Evolutionary conservation across 495 filamentous ascomycete species (phyloP), one percentile per base, ranked within the genome.

Genomic region (Amniculicola lignicola): DNA sequence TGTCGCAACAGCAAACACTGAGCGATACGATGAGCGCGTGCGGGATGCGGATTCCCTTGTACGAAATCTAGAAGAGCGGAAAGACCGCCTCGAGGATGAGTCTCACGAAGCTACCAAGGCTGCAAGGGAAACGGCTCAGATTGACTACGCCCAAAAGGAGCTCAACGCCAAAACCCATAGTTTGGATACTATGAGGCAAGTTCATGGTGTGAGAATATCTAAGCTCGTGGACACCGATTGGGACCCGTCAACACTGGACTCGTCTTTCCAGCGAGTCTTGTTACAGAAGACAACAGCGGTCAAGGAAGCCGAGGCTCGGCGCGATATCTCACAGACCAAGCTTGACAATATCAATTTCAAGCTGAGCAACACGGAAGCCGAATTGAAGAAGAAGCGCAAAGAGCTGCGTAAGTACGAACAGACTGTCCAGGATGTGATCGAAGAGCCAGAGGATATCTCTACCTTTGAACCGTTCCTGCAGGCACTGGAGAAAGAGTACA

Each of bases 61-160:
- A 5, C 80, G 81, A 41, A 69, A 73, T 12, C 68, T 94, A 3
- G 87, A 96, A 55, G 80, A 81, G 23, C 79, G 84, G 54, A 80
- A 77, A 41, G 80, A 83, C 28, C 79, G 73, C 57, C 74, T 96
- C 22, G 85, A 84, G 25, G 70, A 76, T 3, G 90, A 97, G 62
- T 79, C 96, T 19, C 76, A 89, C 28, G 83, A 91, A 57, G 87
- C 82, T 54, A 93, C 87, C 0, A 79, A 83, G 52, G 81, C 88
- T 57, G 89, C 88, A 25, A 77, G 82, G 2, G 88, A 90, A 40
- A 75, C 89, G 27, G 94, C 92, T 31, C 81, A 83, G 47, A 74
- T 97, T 5, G 86, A 90, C 41, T 79, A 88, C 59, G 74, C 88
- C 12, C 87, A 85, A 60, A 88, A 89, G 51, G 83, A 94, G 57